Conservation (phyloP, 345 rosid genomes). For the Eucalyptus dawsonii region DNA sequence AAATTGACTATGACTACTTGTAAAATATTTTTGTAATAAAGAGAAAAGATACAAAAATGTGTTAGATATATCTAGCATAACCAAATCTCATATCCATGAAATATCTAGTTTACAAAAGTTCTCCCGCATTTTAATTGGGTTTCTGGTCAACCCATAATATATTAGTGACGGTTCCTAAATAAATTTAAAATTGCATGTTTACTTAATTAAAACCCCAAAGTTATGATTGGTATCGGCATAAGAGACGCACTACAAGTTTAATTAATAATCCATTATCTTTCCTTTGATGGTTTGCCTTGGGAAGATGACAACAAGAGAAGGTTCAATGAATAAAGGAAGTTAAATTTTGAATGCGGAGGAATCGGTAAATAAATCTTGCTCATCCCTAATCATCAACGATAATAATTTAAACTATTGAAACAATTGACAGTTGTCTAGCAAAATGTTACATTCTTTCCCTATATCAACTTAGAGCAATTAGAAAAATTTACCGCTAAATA, state of each 20-base stretch:
- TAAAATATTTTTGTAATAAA: not conserved
- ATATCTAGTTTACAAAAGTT: not conserved
- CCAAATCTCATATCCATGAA: not conserved
- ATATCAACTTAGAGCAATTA: not conserved
- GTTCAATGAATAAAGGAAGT: not conserved
- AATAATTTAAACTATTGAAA: not conserved
- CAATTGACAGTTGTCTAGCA: not conserved
- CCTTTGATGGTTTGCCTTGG: not conserved
- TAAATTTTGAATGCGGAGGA: not conserved
- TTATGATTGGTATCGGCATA: accelerated
- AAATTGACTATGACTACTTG: not conserved
- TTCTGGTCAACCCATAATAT: not conserved
- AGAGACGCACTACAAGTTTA: not conserved
- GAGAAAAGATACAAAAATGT: not conserved
- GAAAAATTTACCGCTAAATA: not conserved
- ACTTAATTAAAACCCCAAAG: not conserved
- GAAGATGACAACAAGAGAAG: not conserved
- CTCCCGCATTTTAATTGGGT: not conserved
- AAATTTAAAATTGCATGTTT: not conserved
- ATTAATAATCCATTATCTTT: not conserved
- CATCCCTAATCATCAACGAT: not conserved
- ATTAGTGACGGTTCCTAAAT: accelerated
- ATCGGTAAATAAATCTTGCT: not conserved
- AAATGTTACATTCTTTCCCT: not conserved
- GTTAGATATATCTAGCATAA: not conserved